Evolutionary conservation across 23 red algal genomes (phyloP).

Genomic region (Agarophyton chilense): DNA sequence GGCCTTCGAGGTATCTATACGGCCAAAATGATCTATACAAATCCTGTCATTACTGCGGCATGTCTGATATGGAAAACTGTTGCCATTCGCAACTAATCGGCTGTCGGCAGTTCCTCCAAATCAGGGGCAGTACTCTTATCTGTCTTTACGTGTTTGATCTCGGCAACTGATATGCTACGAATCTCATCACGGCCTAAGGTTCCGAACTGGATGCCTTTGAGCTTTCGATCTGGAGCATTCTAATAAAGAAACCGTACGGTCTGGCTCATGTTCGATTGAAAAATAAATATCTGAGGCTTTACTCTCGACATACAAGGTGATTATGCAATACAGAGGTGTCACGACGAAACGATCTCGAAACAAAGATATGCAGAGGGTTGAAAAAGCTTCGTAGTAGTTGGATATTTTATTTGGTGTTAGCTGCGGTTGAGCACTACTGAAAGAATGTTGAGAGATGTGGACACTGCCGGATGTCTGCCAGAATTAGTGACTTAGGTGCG

Average conservation of each 20-base stretch:
- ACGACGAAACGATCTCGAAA: neutral
- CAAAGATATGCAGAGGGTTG: neutral
- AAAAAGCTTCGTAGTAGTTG: neutral
- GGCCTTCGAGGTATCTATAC: constrained; percentile 89
- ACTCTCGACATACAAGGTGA: neutral
- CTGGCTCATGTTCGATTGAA: neutral
- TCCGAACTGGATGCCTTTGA: constrained; percentile 82
- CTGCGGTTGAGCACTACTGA: no score
- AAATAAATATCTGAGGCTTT: neutral
- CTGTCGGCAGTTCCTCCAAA: constrained; percentile 86
- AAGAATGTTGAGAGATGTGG: neutral
- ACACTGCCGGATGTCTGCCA: neutral
- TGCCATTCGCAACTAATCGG: constrained; percentile 89
- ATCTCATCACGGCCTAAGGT: constrained; percentile 90
- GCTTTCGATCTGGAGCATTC: constrained; percentile 58
- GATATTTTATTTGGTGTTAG: neutral
- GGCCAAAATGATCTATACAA: constrained; percentile 97
- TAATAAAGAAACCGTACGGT: constrained; percentile 12
- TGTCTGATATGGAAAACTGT: constrained; percentile 87
- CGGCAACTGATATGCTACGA: constrained; percentile 85
- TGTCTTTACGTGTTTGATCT: constrained; percentile 88
- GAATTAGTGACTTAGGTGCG: neutral
- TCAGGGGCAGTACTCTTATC: constrained; percentile 83
- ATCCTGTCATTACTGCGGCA: constrained; percentile 78
- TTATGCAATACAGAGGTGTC: neutral